These are phyloP conservation scores for Canavalia ensiformis DNA, from an alignment of 306 rosid genomes.

Conservation along the genomic window DNA sequence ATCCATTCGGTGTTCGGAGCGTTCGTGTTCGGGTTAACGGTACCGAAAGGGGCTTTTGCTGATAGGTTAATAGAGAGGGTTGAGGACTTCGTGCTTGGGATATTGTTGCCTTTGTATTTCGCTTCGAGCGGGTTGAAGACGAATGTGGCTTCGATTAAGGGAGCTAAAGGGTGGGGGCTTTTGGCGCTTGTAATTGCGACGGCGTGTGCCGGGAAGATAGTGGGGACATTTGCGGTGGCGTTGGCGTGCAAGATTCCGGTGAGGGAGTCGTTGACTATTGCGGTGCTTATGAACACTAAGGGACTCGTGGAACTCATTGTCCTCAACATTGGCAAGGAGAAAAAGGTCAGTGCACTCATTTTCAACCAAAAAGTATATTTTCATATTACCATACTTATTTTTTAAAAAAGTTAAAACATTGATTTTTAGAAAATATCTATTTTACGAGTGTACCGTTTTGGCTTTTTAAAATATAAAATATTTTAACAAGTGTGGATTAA, in stretches of 20 bases:
- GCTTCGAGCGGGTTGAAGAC: slow-evolving; percentile 26
- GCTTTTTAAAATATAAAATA: no score
- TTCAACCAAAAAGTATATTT: no score
- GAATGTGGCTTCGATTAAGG: background rate
- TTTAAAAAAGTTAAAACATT: no score
- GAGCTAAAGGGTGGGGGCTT: slow-evolving; percentile 9
- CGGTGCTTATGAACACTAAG: slow-evolving; percentile 80
- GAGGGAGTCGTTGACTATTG: slow-evolving; percentile 69
- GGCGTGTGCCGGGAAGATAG: slow-evolving; percentile 1
- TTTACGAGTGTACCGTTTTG: no score
- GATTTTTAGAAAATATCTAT: no score
- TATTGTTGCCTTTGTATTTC: slow-evolving; percentile 2
- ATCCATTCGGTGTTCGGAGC: slow-evolving; percentile 11
- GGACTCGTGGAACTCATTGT: slow-evolving; percentile 52
- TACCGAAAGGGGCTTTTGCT: background rate
- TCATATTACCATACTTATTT: no score
- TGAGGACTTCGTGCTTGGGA: background rate
- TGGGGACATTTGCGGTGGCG: background rate
- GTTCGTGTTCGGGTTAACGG: slow-evolving; percentile 14
- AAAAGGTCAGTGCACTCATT: slow-evolving; percentile 55
- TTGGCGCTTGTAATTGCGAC: background rate
- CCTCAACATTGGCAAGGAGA: slow-evolving; percentile 81
- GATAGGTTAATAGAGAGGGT: background rate
- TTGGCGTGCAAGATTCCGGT: background rate
- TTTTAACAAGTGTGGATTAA: no score